A percentile compares a stretch with the other conserved stretches of the same genome.
Evolutionary conservation across 2,329 filamentous ascomycete species (phyloP).

Genomic region (Lecanicillium sp.): DNA sequence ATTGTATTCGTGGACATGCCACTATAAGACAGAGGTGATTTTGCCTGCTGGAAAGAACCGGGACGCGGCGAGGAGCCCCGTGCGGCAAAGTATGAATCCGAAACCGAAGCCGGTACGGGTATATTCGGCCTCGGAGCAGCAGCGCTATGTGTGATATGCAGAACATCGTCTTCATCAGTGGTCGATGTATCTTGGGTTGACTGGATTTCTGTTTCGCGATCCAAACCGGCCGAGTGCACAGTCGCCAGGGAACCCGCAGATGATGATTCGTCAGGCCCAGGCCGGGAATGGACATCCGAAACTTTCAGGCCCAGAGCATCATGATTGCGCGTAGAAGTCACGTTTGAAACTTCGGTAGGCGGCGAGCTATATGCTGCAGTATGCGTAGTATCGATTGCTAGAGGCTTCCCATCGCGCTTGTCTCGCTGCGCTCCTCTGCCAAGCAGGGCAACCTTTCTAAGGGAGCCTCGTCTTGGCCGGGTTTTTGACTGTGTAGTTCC

Average conservation of each 20-base stretch:
- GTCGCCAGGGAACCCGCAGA: too few species aligned
- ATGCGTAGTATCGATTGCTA: slow-evolving; percentile 37
- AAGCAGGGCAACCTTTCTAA: slow-evolving; percentile 80
- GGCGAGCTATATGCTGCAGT: slow-evolving; percentile 18
- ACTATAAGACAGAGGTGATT: slow-evolving; percentile 54
- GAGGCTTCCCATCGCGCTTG: slow-evolving; percentile 44
- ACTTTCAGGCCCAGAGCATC: slow-evolving; percentile 42
- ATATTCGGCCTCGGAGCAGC: slow-evolving; percentile 37
- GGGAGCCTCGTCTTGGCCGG: slow-evolving; percentile 72
- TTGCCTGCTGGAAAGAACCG: slow-evolving; percentile 46
- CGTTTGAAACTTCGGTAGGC: neutral
- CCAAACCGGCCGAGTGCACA: neutral
- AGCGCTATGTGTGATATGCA: slow-evolving; percentile 54
- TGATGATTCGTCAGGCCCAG: neutral
- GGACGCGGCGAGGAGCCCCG: slow-evolving; percentile 37
- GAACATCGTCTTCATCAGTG: slow-evolving; percentile 75
- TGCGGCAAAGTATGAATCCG: slow-evolving; percentile 57
- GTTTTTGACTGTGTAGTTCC: slow-evolving; percentile 39
- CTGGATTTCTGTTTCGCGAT: slow-evolving; percentile 15
- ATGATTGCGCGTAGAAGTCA: slow-evolving; percentile 15
- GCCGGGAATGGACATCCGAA: slow-evolving; percentile 26
- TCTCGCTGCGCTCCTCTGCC: slow-evolving; percentile 64
- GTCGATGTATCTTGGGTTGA: slow-evolving; percentile 49
- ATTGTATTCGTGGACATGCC: slow-evolving; percentile 45
- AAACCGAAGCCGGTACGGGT: slow-evolving; percentile 45